Percentiles rank a stretch among this genome's conserved stretches.
phyloP scores from a whole-genome alignment of 352 stramenopile species.

The Phytophthora pistaciae region DNA sequence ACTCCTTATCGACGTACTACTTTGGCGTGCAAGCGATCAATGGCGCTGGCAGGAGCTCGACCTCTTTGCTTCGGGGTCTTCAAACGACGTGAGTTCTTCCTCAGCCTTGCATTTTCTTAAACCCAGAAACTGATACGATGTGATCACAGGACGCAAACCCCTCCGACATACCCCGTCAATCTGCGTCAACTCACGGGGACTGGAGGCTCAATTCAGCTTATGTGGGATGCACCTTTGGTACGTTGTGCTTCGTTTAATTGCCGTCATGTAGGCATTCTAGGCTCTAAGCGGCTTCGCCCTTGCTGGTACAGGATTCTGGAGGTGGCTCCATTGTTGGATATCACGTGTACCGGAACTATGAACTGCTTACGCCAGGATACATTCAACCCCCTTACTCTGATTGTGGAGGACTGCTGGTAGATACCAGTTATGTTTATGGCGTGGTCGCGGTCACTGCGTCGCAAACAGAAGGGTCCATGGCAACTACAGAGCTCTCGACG shows the following conservation, averaged over 20 bases:
- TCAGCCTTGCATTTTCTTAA: not conserved
- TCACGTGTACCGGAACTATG: constrained; percentile 66
- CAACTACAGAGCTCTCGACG: constrained; percentile 37
- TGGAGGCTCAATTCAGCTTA: constrained; percentile 52
- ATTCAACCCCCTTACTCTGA: constrained; percentile 52
- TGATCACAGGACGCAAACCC: constrained; percentile 40
- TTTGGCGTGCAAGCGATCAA: constrained; percentile 64
- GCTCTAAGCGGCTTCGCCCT: not conserved
- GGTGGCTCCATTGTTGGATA: constrained; percentile 57
- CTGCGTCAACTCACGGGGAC: constrained; percentile 39
- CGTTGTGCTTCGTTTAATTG: constrained; percentile 5
- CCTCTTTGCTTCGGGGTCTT: constrained; percentile 41
- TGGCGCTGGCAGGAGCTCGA: constrained; percentile 38
- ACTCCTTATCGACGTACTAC: constrained; percentile 61
- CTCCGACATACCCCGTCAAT: constrained; percentile 41
- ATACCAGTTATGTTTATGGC: constrained; percentile 57
- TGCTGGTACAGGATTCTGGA: constrained; percentile 41
- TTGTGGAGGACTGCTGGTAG: constrained; percentile 47
- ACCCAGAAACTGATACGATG: not conserved
- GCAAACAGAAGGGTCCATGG: constrained; percentile 43
- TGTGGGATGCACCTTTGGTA: constrained; percentile 57
- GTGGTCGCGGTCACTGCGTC: constrained; percentile 53
- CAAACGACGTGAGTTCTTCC: constrained; percentile 44
- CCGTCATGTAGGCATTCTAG: not conserved
- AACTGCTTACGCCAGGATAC: constrained; percentile 37